Percentiles rank a stretch among this genome's conserved stretches.
Conservation (phyloP, 2,329 filamentous ascomycete genomes). For the Phaeoacremonium minimum region DNA sequence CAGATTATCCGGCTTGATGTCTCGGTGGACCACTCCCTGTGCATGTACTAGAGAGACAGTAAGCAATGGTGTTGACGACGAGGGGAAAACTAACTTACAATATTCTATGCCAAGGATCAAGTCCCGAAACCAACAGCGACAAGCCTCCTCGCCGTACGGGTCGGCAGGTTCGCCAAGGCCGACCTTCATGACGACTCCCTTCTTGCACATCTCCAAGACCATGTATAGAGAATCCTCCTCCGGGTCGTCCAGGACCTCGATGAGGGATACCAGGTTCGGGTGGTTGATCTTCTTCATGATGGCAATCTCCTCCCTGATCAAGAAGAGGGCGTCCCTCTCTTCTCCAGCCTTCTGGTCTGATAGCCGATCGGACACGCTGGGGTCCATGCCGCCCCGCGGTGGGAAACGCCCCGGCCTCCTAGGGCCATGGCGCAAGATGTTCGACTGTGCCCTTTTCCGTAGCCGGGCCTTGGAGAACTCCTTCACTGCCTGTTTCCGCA, state of each 20-base stretch:
- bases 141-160: constrained; percentile 78
- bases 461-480: constrained; percentile 94
- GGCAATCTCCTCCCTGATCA: constrained; percentile 94
- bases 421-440: constrained; percentile 62
- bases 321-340: constrained; percentile 67
- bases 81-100: constrained; percentile 44
- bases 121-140: constrained; percentile 90
- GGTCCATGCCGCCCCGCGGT: constrained; percentile 19
- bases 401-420: constrained; percentile 37
- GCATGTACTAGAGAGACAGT: constrained; percentile 85
- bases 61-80: background rate
- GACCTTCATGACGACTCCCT: constrained; percentile 95
- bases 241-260: constrained; percentile 93
- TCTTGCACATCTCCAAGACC: constrained; percentile 98
- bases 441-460: constrained; percentile 84
- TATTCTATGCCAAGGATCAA: constrained; percentile 95
- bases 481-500: constrained; percentile 75
- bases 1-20: constrained; percentile 97
- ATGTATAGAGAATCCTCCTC: constrained; percentile 96
- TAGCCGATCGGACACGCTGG: constrained; percentile 16
- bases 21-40: constrained; percentile 90
- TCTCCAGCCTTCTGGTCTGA: constrained; percentile 48
- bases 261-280: constrained; percentile 84
- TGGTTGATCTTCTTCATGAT: constrained; percentile 99
- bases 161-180: constrained; percentile 77